Evolutionary conservation across 164 flowering plant species (phyloP).

Genomic region (Sextonia rubra): DNA sequence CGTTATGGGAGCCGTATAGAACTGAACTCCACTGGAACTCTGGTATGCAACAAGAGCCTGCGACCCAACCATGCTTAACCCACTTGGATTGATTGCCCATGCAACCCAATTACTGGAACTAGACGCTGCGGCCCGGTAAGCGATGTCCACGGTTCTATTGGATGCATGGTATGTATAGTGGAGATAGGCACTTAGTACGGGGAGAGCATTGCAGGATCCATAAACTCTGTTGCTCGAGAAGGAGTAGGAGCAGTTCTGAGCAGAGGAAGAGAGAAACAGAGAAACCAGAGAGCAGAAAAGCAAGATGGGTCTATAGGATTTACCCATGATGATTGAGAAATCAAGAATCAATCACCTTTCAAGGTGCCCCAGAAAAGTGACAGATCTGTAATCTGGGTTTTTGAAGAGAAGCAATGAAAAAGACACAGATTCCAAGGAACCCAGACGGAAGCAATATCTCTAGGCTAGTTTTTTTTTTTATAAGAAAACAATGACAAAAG

Average conservation of each 20-base stretch:
- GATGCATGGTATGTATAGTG: conserved; percentile 13
- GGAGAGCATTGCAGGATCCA: conserved; percentile 9
- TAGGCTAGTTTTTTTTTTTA: too few species aligned
- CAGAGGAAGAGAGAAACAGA: conserved; percentile 10
- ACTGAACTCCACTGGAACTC: conserved; percentile 15
- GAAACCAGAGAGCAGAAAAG: conserved; percentile 10
- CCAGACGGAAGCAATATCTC: too few species aligned
- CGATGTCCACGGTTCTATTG: conserved; percentile 6
- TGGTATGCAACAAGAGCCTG: conserved; percentile 49
- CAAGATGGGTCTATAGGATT: conserved; percentile 1
- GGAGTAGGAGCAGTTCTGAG: conserved; percentile 7
- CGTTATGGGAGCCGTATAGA: conserved; percentile 31
- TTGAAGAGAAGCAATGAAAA: conserved; percentile 41
- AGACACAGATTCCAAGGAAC: too few species aligned
- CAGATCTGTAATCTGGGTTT: conserved; percentile 14
- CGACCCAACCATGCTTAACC: conserved; percentile 35
- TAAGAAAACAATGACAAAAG: too few species aligned
- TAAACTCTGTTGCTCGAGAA: conserved; percentile 3
- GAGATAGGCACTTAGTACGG: conserved; percentile 6
- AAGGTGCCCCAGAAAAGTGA: too few species aligned
- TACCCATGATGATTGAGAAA: conserved; percentile 8
- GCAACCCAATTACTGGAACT: conserved; percentile 29
- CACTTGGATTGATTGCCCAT: conserved; percentile 38
- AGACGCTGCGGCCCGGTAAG: conserved; percentile 9
- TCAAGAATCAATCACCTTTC: background rate